Evolutionary conservation across 305 asterid species (phyloP).

Genomic region (Fraxinus dipetala): DNA sequence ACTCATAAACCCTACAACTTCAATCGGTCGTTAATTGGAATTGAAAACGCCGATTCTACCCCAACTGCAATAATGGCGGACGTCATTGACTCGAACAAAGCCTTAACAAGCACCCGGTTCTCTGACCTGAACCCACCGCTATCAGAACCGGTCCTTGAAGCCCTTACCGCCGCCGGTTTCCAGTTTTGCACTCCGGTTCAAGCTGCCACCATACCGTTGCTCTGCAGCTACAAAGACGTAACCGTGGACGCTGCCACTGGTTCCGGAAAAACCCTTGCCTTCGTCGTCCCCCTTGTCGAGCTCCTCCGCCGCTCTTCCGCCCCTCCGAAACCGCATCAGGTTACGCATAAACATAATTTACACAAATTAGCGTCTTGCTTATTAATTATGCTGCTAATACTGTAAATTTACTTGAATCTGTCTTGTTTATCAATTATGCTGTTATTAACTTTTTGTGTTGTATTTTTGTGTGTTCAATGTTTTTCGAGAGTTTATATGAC

Average conservation of each 20-base stretch:
- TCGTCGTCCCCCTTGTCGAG: slow-evolving; percentile 74
- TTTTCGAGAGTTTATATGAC: not conserved
- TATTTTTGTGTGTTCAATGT: not conserved
- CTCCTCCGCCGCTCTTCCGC: slow-evolving; percentile 70
- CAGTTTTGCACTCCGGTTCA: slow-evolving; percentile 93
- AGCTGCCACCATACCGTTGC: slow-evolving; percentile 83
- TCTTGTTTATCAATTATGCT: not conserved
- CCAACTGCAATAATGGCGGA: slow-evolving; percentile 19
- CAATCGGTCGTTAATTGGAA: not conserved
- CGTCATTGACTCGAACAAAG: slow-evolving; percentile 52
- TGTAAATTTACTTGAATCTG: not conserved
- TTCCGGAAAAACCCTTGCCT: slow-evolving; percentile 90
- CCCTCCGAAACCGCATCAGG: slow-evolving; percentile 76
- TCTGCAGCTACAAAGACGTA: slow-evolving; percentile 79
- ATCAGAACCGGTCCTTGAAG: slow-evolving; percentile 65
- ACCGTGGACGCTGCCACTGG: slow-evolving; percentile 97
- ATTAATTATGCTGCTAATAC: not conserved
- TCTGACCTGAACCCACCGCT: slow-evolving; percentile 76
- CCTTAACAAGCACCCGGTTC: slow-evolving; percentile 70
- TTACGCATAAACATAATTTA: slow-evolving; percentile 13
- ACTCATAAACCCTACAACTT: not conserved
- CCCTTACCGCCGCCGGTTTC: slow-evolving; percentile 48
- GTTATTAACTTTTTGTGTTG: not conserved
- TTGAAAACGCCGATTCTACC: not conserved
- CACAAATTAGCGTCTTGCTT: not conserved